A percentile compares a stretch with the other conserved stretches of the same genome.
Conservation (phyloP, 75 land plant species). For the Pinus taeda region DNA sequence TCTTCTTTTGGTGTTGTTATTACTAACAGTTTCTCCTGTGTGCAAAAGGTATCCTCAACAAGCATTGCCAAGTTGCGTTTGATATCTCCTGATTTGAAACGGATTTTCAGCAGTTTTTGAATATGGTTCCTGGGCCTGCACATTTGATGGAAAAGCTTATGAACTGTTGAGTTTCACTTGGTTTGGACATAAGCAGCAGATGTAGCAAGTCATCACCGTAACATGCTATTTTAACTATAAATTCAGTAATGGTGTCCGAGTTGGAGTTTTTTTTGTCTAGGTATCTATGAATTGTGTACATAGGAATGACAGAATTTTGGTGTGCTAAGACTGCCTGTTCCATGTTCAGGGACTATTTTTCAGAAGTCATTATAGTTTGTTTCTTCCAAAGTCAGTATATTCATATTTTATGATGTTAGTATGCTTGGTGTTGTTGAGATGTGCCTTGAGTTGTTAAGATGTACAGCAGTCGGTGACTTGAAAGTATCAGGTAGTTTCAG, state of each 20-base stretch:
- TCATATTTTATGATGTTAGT: not conserved
- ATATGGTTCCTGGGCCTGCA: not conserved
- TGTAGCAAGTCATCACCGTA: not conserved
- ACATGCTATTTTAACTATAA: not conserved
- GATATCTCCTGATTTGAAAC: slow-evolving; percentile 75
- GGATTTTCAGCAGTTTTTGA: slow-evolving; percentile 69
- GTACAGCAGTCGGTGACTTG: not conserved
- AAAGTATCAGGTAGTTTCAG: not conserved
- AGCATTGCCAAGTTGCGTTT: slow-evolving; percentile 36
- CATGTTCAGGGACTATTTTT: not conserved
- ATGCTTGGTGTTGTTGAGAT: not conserved
- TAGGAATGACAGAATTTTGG: not conserved
- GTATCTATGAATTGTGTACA: not conserved
- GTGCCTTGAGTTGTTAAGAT: not conserved
- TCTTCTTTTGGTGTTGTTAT: not conserved
- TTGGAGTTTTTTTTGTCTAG: not conserved
- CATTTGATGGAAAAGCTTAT: not conserved
- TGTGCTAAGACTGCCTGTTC: not conserved
- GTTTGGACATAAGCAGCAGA: not conserved
- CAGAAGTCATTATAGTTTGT: not conserved
- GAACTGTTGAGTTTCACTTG: not conserved
- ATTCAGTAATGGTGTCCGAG: not conserved
- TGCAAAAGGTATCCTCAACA: slow-evolving; percentile 16
- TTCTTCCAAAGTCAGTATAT: not conserved
- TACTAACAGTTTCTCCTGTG: not conserved